Base-by-base conservation (phyloP, 345 rosid genomes). In the Theobroma cacao region DNA sequence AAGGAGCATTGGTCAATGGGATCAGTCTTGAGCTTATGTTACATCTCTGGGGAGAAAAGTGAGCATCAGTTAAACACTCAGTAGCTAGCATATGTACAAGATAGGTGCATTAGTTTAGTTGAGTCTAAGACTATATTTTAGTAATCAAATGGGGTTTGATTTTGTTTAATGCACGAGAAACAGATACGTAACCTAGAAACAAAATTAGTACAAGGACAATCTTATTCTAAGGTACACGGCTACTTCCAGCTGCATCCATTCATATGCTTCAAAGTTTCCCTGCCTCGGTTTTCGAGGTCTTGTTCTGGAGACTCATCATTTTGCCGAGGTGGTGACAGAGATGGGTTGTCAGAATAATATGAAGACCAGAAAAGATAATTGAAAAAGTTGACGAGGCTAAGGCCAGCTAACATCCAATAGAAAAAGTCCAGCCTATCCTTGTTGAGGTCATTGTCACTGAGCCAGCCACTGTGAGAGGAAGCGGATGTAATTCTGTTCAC, bases 321-420 rank as follows among this genome's bases (percentile, higher is more conserved):
- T 52, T 81, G 79, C 10, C 38, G 52, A 70, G 66, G 20, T 10
- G 73, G 80, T 24, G 84, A 82, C 17, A 82, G 12, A 61, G 90
- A 84, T 0, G 88, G 86, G 69, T 88, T 86, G 72, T 78, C 83
- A 34, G 88, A 85, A 72, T 88, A 83, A 94, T 91, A 86, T 59
- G 84, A 84, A 24, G 92, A 82, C 83, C 91, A 90, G 58, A 91
- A 75, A 41, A 88, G 75, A 82, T 85, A 91, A 50, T 83, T 82
- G 53, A 83, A 82, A 52, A 91, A 90, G 82, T 85, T 93, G 82
- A 89, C 43, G 53, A 89, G 65, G 69, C 97, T 87, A 43, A 91
- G 77, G 40, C 74, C 77, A 52, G 97, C 93, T 75, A 93, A 82
- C 70, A 90, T 79, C 91, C 94, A 93, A 76, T 91, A 93, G 82